Evolutionary conservation across 2,329 filamentous ascomycete species (phyloP).

Genomic region (Diaporthe vaccinii): DNA sequence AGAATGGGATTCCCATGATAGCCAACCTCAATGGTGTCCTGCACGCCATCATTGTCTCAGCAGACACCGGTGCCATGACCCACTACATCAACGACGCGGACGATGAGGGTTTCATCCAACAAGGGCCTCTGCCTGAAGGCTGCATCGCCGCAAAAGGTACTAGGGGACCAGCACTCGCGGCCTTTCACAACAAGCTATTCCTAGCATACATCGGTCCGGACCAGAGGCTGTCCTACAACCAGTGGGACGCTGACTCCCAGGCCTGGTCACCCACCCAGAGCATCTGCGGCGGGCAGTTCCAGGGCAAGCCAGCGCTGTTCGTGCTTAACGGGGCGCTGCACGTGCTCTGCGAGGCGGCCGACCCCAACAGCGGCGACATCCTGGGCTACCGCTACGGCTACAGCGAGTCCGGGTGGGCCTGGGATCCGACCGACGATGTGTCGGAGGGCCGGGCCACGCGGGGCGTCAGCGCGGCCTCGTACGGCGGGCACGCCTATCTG

Average conservation of each 20-base stretch:
- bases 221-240: slow-evolving; percentile 47
- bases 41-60: slow-evolving; percentile 49
- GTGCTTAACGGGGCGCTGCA: slow-evolving; percentile 50
- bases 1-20: slow-evolving; percentile 50
- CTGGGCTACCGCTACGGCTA: slow-evolving; percentile 50
- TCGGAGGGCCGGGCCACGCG: slow-evolving; percentile 47
- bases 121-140: slow-evolving; percentile 43
- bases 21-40: slow-evolving; percentile 51
- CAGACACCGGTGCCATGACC: slow-evolving; percentile 46
- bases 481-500: slow-evolving; percentile 37
- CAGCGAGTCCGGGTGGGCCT: slow-evolving; percentile 48
- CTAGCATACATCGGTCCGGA: slow-evolving; percentile 48
- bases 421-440: slow-evolving; percentile 50
- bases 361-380: slow-evolving; percentile 46
- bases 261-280: slow-evolving; percentile 40
- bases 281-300: slow-evolving; percentile 28
- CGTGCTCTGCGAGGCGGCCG: slow-evolving; percentile 48
- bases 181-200: slow-evolving; percentile 53
- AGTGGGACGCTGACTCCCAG: slow-evolving; percentile 45
- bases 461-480: slow-evolving; percentile 38
- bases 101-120: slow-evolving; percentile 45
- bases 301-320: slow-evolving; percentile 52
- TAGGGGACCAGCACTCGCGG: slow-evolving; percentile 47
- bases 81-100: slow-evolving; percentile 52
- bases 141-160: slow-evolving; percentile 46